Evolutionary conservation across 345 rosid species (phyloP).

Genomic region (Psidium friedrichsthalianum): DNA sequence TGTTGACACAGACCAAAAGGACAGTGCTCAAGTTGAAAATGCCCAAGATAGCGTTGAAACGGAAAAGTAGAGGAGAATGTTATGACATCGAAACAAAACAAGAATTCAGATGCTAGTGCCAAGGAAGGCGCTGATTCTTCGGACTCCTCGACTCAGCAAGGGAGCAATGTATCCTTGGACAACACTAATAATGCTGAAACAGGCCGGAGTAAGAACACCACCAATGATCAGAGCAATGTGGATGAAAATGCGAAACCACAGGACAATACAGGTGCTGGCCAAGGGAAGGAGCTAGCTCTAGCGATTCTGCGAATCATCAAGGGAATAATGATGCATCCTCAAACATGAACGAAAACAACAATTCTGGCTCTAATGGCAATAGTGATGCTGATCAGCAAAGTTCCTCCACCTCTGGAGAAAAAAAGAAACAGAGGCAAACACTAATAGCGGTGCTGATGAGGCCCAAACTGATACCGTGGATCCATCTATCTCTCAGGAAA

Average conservation of each 20-base stretch:
- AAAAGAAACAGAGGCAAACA: constrained; percentile 16
- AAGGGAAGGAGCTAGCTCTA: neutral
- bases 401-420: constrained; percentile 9
- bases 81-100: neutral
- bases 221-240: constrained; percentile 8
- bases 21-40: constrained; percentile 5
- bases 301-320: neutral
- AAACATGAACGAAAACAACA: constrained; percentile 3
- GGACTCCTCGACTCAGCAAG: constrained; percentile 4
- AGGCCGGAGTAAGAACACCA: constrained; percentile 17
- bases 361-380: neutral
- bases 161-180: constrained; percentile 6
- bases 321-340: neutral
- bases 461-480: constrained; percentile 17
- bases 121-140: neutral
- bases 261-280: neutral
- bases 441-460: constrained; percentile 7
- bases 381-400: constrained; percentile 12
- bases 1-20: neutral
- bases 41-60: constrained; percentile 5
- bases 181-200: constrained; percentile 3
- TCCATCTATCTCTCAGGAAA: constrained; percentile 27
- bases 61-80: constrained; percentile 9
- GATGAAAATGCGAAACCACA: neutral
- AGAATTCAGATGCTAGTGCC: neutral